phyloP scores from a whole-genome alignment of 2,329 filamentous ascomycete genomes.

The Tolypocladium sp. region DNA sequence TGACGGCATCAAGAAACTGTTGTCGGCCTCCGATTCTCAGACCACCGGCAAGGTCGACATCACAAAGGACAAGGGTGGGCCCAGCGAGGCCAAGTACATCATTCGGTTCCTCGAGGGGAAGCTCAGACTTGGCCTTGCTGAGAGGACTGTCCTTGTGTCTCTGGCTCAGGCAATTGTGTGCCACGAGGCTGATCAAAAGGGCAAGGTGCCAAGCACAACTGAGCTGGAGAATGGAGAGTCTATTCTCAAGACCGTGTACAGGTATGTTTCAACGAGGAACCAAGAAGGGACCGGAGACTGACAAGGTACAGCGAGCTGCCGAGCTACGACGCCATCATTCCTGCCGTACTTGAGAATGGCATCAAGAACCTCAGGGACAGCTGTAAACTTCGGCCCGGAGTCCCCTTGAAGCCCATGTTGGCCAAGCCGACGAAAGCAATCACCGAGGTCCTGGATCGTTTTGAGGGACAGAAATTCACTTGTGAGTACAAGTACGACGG shows the following conservation, averaged over 20 bases:
- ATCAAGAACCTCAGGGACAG: slow-evolving; percentile 73
- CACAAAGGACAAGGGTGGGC: slow-evolving; percentile 81
- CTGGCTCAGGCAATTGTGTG: slow-evolving; percentile 80
- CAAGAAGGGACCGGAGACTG: not conserved
- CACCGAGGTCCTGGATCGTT: slow-evolving; percentile 92
- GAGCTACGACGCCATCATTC: slow-evolving; percentile 90
- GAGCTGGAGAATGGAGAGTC: slow-evolving; percentile 78
- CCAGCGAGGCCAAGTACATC: slow-evolving; percentile 91
- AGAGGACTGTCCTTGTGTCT: slow-evolving; percentile 84
- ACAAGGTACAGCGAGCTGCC: slow-evolving; percentile 63
- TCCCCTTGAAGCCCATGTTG: slow-evolving; percentile 96
- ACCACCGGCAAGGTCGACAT: slow-evolving; percentile 76
- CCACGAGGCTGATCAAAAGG: slow-evolving; percentile 68
- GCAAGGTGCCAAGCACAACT: slow-evolving; percentile 60
- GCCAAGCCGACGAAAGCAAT: slow-evolving; percentile 98
- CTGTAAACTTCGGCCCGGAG: slow-evolving; percentile 86
- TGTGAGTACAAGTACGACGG: slow-evolving; percentile 99
- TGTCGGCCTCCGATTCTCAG: slow-evolving; percentile 79
- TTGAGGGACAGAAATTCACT: slow-evolving; percentile 90
- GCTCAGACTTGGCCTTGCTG: slow-evolving; percentile 80
- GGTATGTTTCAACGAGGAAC: slow-evolving; percentile 34
- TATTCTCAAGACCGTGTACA: slow-evolving; percentile 84
- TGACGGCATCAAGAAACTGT: slow-evolving; percentile 87
- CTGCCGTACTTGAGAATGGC: slow-evolving; percentile 77
- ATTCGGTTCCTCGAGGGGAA: slow-evolving; percentile 93